Conservation (phyloP, 2,329 filamentous ascomycete genomes). For the Nothopassalora personata region DNA sequence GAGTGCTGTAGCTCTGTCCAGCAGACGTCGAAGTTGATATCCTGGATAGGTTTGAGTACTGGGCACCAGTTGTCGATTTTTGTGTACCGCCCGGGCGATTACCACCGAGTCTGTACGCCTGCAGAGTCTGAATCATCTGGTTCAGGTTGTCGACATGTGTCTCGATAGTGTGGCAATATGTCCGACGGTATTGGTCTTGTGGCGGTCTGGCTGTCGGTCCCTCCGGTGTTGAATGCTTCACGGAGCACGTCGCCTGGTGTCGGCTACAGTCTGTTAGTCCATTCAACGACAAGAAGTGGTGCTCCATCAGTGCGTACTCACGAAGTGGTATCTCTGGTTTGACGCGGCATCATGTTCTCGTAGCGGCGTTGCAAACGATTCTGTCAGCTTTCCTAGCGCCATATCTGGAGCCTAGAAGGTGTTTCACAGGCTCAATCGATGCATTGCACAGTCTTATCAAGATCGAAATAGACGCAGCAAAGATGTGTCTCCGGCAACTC, state of each 20-base stretch:
- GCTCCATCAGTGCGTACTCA: conserved; percentile 7
- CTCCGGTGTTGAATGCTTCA: conserved; percentile 5
- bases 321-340: conserved; percentile 13
- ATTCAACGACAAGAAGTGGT: not conserved
- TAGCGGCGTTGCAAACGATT: conserved; percentile 11
- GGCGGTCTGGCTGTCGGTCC: not conserved
- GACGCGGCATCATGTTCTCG: conserved; percentile 10
- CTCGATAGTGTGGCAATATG: conserved; percentile 10
- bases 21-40: not conserved
- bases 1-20: not conserved
- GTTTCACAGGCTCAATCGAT: not conserved
- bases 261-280: conserved; percentile 1
- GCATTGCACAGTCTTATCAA: not conserved
- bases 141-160: conserved; percentile 8
- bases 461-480: not conserved
- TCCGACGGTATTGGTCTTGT: conserved; percentile 4
- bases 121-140: conserved; percentile 7
- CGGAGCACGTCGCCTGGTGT: conserved; percentile 3
- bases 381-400: not conserved
- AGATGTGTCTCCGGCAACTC: not conserved
- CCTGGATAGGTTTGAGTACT: not conserved
- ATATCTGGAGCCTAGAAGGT: not conserved
- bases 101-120: not conserved
- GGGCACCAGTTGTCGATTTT: not conserved
- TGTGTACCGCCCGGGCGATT: not conserved